A percentile compares a stretch with the other conserved stretches of the same genome.
Evolutionary conservation across 2,329 filamentous ascomycete genomes (phyloP).

Genomic region (Coniochaeta prunicola): DNA sequence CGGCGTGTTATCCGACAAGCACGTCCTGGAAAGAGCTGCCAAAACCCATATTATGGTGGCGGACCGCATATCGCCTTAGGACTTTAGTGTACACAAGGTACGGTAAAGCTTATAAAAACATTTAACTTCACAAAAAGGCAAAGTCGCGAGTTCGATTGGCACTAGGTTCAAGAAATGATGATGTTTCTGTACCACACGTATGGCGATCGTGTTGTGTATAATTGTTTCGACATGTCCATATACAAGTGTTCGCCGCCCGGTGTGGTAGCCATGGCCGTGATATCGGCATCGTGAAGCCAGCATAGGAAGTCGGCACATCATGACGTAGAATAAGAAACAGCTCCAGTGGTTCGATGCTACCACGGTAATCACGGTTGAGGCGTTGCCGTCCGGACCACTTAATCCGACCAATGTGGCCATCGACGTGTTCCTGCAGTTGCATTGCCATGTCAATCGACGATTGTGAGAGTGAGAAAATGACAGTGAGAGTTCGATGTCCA

Average conservation of each 20-base stretch:
- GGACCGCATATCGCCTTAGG: slow-evolving; percentile 11
- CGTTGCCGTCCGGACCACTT: neutral
- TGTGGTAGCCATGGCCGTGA: neutral
- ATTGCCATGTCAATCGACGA: neutral
- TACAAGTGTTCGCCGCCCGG: neutral
- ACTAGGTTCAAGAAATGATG: neutral
- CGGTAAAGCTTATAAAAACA: neutral
- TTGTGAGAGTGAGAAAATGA: neutral
- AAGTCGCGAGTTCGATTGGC: neutral
- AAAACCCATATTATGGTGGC: slow-evolving; percentile 2
- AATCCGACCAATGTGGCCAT: neutral
- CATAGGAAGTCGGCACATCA: neutral
- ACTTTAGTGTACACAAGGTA: neutral
- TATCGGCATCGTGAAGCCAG: neutral
- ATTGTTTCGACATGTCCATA: neutral
- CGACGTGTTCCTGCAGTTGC: neutral
- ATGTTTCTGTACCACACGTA: no score
- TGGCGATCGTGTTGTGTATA: no score
- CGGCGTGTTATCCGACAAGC: slow-evolving; percentile 7
- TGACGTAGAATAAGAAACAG: neutral
- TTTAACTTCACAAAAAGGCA: neutral
- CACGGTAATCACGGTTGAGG: neutral
- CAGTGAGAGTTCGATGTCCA: slow-evolving; percentile 3
- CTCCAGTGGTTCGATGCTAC: neutral
- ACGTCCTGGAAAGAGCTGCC: neutral